Conservation (phyloP, 2,329 filamentous ascomycete species). For the Coniochaeta sp. region DNA sequence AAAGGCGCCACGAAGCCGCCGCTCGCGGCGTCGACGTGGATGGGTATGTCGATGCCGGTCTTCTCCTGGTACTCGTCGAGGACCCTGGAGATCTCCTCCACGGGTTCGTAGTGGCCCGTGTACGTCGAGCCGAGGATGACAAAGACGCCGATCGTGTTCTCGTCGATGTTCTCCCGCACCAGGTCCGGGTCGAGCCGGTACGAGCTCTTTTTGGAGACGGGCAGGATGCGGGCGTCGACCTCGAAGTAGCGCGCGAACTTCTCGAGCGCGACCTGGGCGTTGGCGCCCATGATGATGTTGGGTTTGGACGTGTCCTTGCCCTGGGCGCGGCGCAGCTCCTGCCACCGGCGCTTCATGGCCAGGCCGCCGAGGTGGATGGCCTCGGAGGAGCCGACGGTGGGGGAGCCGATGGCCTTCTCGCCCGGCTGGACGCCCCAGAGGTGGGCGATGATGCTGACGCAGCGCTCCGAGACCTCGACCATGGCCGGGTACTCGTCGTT, state of each 20-base stretch:
- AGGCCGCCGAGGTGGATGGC: constrained; percentile 64
- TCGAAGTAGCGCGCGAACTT: constrained; percentile 72
- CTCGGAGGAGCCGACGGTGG: constrained; percentile 65
- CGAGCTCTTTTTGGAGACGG: constrained; percentile 52
- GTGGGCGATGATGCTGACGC: constrained; percentile 60
- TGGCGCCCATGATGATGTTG: constrained; percentile 69
- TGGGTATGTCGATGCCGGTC: constrained; percentile 58
- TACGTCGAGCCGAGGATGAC: constrained; percentile 67
- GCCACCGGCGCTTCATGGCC: constrained; percentile 71
- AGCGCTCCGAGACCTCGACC: constrained; percentile 55
- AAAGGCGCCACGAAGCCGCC: constrained; percentile 58
- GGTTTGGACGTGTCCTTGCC: constrained; percentile 58
- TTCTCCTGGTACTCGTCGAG: constrained; percentile 55
- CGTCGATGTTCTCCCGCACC: constrained; percentile 61
- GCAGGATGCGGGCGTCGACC: constrained; percentile 59
- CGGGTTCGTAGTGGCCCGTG: constrained; percentile 67
- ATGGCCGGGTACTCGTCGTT: constrained; percentile 57
- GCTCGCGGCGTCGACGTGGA: constrained; percentile 57
- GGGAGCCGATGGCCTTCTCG: constrained; percentile 59
- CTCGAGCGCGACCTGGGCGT: constrained; percentile 65
- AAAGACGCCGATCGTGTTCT: constrained; percentile 72
- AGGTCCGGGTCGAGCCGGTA: constrained; percentile 57
- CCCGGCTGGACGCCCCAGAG: constrained; percentile 56
- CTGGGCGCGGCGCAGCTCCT: constrained; percentile 50
- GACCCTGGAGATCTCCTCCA: constrained; percentile 59